phyloP scores from a whole-genome alignment of 2,329 filamentous ascomycete genomes.

The Pseudocercospora crystallina region DNA sequence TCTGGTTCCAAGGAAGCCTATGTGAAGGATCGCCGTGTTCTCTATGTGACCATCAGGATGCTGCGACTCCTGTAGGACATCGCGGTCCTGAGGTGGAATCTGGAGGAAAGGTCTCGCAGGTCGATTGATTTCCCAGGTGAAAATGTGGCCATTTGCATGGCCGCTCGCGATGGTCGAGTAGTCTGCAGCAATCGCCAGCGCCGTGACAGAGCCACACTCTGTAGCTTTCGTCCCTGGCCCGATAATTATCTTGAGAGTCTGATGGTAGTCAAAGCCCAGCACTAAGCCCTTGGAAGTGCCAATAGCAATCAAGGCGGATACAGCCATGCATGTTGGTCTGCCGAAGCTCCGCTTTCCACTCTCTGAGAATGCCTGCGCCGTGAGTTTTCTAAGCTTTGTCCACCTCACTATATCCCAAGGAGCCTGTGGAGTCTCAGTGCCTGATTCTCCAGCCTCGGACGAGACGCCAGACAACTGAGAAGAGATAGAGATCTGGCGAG shows the following conservation, averaged over 20 bases:
- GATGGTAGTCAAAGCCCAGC: constrained; percentile 94
- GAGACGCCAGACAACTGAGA: constrained; percentile 62
- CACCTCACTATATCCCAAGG: constrained; percentile 98
- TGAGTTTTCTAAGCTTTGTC: constrained; percentile 89
- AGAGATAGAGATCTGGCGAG: constrained; percentile 58
- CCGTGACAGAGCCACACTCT: constrained; percentile 83
- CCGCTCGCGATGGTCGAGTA: constrained; percentile 89
- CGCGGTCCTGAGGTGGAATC: constrained; percentile 72
- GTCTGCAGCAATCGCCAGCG: constrained; percentile 88
- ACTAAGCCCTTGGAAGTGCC: constrained; percentile 94
- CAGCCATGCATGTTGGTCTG: constrained; percentile 80
- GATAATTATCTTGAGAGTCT: constrained; percentile 90
- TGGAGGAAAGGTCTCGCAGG: constrained; percentile 85
- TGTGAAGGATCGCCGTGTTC: constrained; percentile 75
- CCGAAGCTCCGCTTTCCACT: constrained; percentile 90
- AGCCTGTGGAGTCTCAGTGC: constrained; percentile 58
- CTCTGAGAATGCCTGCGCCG: constrained; percentile 87
- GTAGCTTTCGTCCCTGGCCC: constrained; percentile 91
- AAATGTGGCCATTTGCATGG: constrained; percentile 86
- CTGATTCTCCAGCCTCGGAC: constrained; percentile 60
- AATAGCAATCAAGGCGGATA: constrained; percentile 83
- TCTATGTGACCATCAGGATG: constrained; percentile 79
- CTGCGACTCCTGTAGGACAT: constrained; percentile 60
- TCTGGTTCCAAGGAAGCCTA: constrained; percentile 92
- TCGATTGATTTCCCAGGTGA: constrained; percentile 89